Conservation (phyloP, 805 yeast genomes). For the Schwanniomyces yamadae region DNA sequence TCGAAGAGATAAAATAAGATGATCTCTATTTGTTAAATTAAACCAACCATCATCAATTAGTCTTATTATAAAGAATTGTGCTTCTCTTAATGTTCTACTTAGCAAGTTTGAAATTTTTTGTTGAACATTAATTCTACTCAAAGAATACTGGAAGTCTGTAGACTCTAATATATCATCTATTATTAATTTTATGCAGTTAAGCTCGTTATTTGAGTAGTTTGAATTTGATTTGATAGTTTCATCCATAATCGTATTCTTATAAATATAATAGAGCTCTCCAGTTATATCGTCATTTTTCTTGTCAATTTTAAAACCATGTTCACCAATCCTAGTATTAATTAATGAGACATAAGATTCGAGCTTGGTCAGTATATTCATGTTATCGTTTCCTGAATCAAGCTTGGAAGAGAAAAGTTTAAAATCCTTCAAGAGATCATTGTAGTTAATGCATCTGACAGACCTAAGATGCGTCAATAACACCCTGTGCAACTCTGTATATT, state of each 20-base stretch:
- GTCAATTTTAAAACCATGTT: conserved; percentile 44
- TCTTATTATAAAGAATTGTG: conserved; percentile 36
- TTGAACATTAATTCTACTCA: conserved; percentile 36
- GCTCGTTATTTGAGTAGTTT: conserved; percentile 34
- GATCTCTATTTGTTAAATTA: conserved; percentile 26
- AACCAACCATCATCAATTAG: conserved; percentile 58
- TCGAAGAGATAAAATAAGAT: conserved; percentile 39
- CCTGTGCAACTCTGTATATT: conserved; percentile 14
- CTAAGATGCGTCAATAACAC: conserved; percentile 31
- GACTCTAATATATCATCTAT: conserved; percentile 47
- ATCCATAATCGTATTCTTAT: conserved; percentile 42
- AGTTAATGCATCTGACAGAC: conserved; percentile 21
- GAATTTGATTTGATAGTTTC: conserved; percentile 42
- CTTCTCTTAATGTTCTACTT: conserved; percentile 33
- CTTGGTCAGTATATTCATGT: conserved; percentile 2
- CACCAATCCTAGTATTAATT: conserved; percentile 32
- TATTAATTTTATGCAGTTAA: conserved; percentile 43
- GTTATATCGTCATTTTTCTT: conserved; percentile 36
- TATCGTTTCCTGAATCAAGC: conserved; percentile 7
- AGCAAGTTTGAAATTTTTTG: conserved; percentile 25
- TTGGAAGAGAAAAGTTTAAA: conserved; percentile 18
- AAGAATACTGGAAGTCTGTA: conserved; percentile 29
- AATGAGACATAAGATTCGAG: conserved; percentile 21
- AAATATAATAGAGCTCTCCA: conserved; percentile 30
- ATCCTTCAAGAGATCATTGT: conserved; percentile 18